Conservation (phyloP, 2,329 filamentous ascomycete species). For the Phaeosphaeriaceae sp. region DNA sequence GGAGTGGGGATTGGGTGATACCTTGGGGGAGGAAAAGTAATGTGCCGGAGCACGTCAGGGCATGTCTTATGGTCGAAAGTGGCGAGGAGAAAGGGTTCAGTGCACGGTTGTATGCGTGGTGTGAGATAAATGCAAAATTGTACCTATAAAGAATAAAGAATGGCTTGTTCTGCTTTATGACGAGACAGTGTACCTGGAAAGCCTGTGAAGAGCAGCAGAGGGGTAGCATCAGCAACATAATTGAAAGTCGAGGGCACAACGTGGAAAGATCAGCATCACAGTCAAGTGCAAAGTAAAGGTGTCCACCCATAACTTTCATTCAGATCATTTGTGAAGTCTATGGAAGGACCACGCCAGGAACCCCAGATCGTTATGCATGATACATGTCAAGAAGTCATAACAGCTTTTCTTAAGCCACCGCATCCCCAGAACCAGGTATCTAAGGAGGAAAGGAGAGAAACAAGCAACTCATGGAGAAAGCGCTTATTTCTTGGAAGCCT, state of each 20-base stretch:
- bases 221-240: neutral
- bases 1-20: constrained; percentile 19
- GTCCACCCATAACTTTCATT: constrained; percentile 48
- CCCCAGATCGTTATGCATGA: constrained; percentile 48
- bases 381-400: constrained; percentile 42
- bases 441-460: constrained; percentile 42
- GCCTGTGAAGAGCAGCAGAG: neutral
- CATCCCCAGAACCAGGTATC: constrained; percentile 47
- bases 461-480: constrained; percentile 36
- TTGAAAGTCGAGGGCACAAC: constrained; percentile 1
- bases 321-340: constrained; percentile 49
- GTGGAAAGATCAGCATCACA: constrained; percentile 1
- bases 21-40: constrained; percentile 28
- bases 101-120: neutral
- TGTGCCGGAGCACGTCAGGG: constrained; percentile 16
- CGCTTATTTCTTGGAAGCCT: constrained; percentile 53
- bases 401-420: constrained; percentile 46
- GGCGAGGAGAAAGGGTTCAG: too few species aligned
- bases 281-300: constrained; percentile 4
- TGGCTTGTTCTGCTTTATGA: too few species aligned
- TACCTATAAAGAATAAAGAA: too few species aligned
- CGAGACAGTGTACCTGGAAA: too few species aligned
- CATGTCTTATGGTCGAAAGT: neutral
- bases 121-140: too few species aligned
- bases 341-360: constrained; percentile 47